Conservation (phyloP, 305 asterid species). For the Lippia alba region DNA sequence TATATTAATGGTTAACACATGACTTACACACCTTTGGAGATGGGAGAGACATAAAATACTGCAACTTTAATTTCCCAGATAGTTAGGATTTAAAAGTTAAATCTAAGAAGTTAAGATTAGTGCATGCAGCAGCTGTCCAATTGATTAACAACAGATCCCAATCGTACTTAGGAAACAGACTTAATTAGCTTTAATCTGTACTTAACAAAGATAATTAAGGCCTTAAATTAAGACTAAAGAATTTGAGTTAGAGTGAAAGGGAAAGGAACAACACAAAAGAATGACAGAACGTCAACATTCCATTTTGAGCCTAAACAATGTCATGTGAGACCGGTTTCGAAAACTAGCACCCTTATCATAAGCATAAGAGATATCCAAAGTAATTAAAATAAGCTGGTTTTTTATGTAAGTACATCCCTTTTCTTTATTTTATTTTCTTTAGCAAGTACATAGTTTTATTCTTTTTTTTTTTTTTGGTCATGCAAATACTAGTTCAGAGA, state of each 20-base stretch:
- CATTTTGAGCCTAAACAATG: constrained; percentile 11
- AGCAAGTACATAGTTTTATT: constrained; percentile 23
- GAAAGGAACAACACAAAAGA: constrained; percentile 7
- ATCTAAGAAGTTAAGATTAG: constrained; percentile 30
- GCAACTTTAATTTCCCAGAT: constrained; percentile 36
- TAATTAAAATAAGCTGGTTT: constrained; percentile 16
- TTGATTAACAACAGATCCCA: constrained; percentile 47
- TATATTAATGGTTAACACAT: constrained; percentile 34
- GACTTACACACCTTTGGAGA: constrained; percentile 33
- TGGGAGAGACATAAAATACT: constrained; percentile 38
- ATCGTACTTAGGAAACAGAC: constrained; percentile 46
- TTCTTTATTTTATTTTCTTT: constrained; percentile 11
- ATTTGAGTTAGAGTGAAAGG: neutral
- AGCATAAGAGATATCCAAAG: constrained; percentile 6
- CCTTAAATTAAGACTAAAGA: constrained; percentile 17
- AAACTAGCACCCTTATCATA: constrained; percentile 11
- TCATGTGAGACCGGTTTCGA: constrained; percentile 39
- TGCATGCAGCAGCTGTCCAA: constrained; percentile 23
- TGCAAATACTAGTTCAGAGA: constrained; percentile 3
- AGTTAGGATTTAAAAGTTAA: constrained; percentile 18
- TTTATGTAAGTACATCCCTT: constrained; percentile 28
- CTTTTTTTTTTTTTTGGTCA: constrained; percentile 12
- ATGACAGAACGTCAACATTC: constrained; percentile 25
- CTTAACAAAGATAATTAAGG: neutral
- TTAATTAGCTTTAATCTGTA: constrained; percentile 28